Percentiles rank a stretch among this genome's conserved stretches.
Evolutionary conservation across 305 asterid species (phyloP).

Genomic region (Rubia occidens): DNA sequence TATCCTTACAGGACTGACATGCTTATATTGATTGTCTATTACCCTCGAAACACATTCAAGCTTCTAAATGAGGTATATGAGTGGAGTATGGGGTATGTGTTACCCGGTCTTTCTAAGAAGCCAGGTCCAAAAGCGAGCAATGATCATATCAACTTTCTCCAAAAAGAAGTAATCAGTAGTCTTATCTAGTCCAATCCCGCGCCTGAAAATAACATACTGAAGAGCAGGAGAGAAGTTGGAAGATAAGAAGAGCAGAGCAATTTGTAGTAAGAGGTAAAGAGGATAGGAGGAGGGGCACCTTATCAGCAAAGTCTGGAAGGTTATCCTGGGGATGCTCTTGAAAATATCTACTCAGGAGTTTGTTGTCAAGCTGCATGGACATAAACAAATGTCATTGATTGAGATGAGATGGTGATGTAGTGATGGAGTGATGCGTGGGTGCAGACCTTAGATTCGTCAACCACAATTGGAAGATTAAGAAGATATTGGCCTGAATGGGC

Average conservation of each 20-base stretch:
- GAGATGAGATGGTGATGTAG: too few relatives aligned
- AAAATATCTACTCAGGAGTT: constrained; percentile 67
- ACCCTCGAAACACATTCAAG: neutral
- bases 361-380: constrained; percentile 63
- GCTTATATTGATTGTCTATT: too few relatives aligned
- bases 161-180: constrained; percentile 77
- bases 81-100: constrained; percentile 6
- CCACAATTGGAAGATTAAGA: constrained; percentile 85
- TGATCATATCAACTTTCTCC: constrained; percentile 89
- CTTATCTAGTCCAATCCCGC: constrained; percentile 92
- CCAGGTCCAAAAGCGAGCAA: constrained; percentile 78
- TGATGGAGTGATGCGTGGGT: constrained; percentile 4
- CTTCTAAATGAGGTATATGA: neutral
- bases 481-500: constrained; percentile 95
- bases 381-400: too few relatives aligned
- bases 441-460: constrained; percentile 82
- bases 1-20: too few relatives aligned
- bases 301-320: constrained; percentile 87
- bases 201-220: constrained; percentile 84
- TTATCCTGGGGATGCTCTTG: constrained; percentile 60
- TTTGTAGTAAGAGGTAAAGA: neutral
- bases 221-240: constrained; percentile 18
- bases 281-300: constrained; percentile 36
- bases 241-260: neutral
- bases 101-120: constrained; percentile 67